These are phyloP conservation scores for Paecilomyces sp. DNA, from an alignment of 2,329 filamentous ascomycete genomes.

Conservation along the genomic window DNA sequence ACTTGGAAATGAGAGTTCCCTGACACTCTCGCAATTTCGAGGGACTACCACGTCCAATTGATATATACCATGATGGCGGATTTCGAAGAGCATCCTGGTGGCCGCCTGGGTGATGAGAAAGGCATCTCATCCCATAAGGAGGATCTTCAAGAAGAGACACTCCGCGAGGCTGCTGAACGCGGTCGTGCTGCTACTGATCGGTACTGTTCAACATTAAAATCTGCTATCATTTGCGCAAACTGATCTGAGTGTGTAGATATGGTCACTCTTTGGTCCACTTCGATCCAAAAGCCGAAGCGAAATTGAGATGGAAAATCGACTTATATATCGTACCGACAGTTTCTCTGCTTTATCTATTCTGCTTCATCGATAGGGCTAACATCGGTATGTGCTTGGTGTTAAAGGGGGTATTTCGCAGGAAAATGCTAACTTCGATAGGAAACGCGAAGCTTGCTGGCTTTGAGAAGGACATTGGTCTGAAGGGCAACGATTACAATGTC, in stretches of 20 bases:
- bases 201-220: neutral
- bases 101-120: slow-evolving; percentile 15
- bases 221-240: neutral
- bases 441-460: slow-evolving; percentile 62
- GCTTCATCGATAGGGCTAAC: slow-evolving; percentile 69
- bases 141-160: slow-evolving; percentile 3
- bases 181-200: neutral
- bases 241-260: slow-evolving; percentile 28
- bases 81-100: neutral
- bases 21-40: no score
- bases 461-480: slow-evolving; percentile 53
- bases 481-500: slow-evolving; percentile 61
- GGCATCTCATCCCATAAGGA: slow-evolving; percentile 11
- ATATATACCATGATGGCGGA: neutral
- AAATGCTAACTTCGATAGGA: slow-evolving; percentile 33
- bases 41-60: neutral
- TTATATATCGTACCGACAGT: slow-evolving; percentile 60
- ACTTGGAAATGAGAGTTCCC: neutral
- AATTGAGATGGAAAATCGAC: slow-evolving; percentile 58
- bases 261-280: slow-evolving; percentile 47
- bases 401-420: neutral
- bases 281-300: slow-evolving; percentile 51
- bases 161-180: neutral
- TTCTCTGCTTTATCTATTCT: slow-evolving; percentile 61
- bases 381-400: slow-evolving; percentile 46